Evolutionary conservation across 345 rosid genomes (phyloP), one percentile per base, ranked within the genome.

Genomic region (Eucalyptus urophylla): DNA sequence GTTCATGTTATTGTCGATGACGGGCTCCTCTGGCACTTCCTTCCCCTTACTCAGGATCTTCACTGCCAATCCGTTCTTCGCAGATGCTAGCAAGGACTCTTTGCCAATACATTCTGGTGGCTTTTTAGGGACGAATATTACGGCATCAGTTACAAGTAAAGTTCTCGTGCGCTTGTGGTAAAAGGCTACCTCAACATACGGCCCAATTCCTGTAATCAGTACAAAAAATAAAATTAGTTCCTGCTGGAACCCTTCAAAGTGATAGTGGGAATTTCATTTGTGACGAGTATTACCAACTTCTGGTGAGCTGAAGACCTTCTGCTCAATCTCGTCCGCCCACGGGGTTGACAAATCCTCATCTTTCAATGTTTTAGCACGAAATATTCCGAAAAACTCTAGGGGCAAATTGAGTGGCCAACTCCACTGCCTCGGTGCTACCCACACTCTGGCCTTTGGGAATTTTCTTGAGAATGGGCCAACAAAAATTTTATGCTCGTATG

Each of bases 391-490:
- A 93, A 97, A 97, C 87, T 96, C 99, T 15, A 95, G 98, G 10
- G 99, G 99, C 91, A 97, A 90, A 90, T 97, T 96, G 92, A 97
- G 87, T 62, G 99, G 99, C 99, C 99, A 97, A 90, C 99, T 97
- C 99, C 99, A 97, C 80, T 97, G 99, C 93, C 99, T 95, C 31
- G 99, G 99, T 76, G 99, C 99, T 88, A 97, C 98, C 99, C 99
- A 97, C 67, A 97, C 91, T 88, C 93, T 96, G 87, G 99, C 99
- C 87, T 91, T 91, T 1, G 99, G 98, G 88, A 97, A 97, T 93
- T 97, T 97, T 90, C 99, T 94, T 15, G 99, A 97, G 91, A 97
- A 97, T 4, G 99, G 99, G 16, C 97, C 98, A 22, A 97, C 98
- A 89, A 97, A 97, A 67, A 97, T 97, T 91, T 97, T 97, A 91